Evolutionary conservation across 495 filamentous ascomycete species (phyloP), one percentile per base, ranked within the genome.

Genomic region (Podospora conica): DNA sequence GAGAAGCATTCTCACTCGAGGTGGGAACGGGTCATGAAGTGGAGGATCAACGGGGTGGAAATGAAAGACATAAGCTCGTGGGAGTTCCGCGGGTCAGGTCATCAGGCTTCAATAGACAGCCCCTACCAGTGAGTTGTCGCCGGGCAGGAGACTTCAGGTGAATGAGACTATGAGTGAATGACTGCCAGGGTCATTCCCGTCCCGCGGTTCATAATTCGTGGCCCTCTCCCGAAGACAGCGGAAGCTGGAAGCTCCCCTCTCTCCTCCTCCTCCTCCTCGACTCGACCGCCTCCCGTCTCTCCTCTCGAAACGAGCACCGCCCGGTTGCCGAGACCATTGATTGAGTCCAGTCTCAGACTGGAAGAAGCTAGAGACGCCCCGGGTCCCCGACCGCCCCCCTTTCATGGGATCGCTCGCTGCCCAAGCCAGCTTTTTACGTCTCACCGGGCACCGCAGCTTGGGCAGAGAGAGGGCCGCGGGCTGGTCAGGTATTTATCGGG

Each of bases 401-500:
- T 48, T 48, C 40, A n/a, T 11, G 18, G n/a, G 40, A 48, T 64
- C 21, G 24, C 63, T 58, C 63, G 54, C 18, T 64, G 63, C 63
- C 63, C 63, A 57, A 64, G 57, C 55, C 63, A 64, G 25, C 54
- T 58, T 57, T 57, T 58, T 58, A 22, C 21, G 40, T 40, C 25
- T 63, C 60, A 18, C 29, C 23, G 21, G 33, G 18, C 31, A 53
- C 40, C 10, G 53, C 20, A 63, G 22, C 22, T 20, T 10, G 15
- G 28, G 29, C 29, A 25, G 7, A 11, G n/a, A 24, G 25, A 40
- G 2, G 55, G 23, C 18, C 18, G 55, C 56, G 56, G 48, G 31
- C 55, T 31, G 10, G 21, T 65, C 57, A 61, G 65, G 58, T 61
- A 62, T 66, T 62, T 66, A 61, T 66, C 59, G 56, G 65, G 65